Percentiles rank a stretch among this genome's conserved stretches.
Evolutionary conservation across 176 grass and related monocot species (phyloP).

Genomic region (Musa troglodytarum): DNA sequence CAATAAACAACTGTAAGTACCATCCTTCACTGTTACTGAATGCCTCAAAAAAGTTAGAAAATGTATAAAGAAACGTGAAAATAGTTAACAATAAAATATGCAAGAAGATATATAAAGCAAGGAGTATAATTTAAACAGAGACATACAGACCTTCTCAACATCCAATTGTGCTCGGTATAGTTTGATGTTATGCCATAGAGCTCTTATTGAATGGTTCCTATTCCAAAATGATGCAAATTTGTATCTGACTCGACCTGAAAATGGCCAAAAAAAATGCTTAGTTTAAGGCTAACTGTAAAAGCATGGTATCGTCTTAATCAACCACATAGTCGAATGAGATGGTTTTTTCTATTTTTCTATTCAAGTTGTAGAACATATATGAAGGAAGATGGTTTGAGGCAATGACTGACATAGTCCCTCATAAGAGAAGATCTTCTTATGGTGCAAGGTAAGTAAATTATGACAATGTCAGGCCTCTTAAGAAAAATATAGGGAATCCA

Average conservation of each 20-base stretch:
- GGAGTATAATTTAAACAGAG: neutral
- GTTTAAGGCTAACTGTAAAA: neutral
- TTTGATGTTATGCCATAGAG: conserved; percentile 40
- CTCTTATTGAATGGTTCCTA: conserved; percentile 61
- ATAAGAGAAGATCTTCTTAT: too few species aligned
- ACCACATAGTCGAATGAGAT: neutral
- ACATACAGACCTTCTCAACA: conserved; percentile 48
- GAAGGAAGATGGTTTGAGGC: too few species aligned
- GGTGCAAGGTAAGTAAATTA: too few species aligned
- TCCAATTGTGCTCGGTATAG: conserved; percentile 51
- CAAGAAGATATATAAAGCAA: neutral
- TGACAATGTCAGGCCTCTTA: too few species aligned
- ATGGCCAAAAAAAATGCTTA: neutral
- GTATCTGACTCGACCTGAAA: conserved; percentile 75
- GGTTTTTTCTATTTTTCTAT: too few species aligned
- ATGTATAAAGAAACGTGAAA: neutral
- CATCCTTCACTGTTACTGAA: too few species aligned
- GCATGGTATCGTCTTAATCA: neutral
- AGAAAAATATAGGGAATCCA: too few species aligned
- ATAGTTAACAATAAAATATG: neutral
- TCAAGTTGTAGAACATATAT: too few species aligned
- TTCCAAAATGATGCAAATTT: conserved; percentile 98
- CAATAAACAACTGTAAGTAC: too few species aligned
- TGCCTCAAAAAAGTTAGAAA: too few species aligned
- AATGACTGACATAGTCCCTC: too few species aligned